Evolutionary conservation across 2,329 filamentous ascomycete species (phyloP), one percentile per base, ranked within the genome.

Genomic region (Trichoderma sp.): DNA sequence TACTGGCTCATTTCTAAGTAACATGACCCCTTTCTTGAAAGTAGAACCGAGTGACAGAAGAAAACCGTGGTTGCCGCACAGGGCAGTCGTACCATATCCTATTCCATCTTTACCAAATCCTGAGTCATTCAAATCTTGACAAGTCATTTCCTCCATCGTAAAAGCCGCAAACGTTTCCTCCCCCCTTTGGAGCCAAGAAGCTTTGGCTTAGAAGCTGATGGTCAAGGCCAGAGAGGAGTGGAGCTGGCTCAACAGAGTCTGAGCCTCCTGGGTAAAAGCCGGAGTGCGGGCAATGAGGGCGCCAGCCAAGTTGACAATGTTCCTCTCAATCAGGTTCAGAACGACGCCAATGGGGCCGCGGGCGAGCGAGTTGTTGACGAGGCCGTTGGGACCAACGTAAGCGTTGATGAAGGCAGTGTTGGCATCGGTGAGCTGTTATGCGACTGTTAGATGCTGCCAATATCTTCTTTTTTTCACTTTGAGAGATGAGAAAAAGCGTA

Each of bases 361-460:
- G 60, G 74, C 66, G 43, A 69, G 63, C 21, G 68, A 70, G 26
- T 37, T 34, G 26, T 65, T 1, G 13, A 75, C 28, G 14, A 74
- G 4, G 11, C 66, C 60, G 13, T 60, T 54, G n/a, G 68, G 64
- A 21, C 70, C 71, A 21, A 75, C 69, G 34, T 74, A 39, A 28
- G 67, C 61, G n/a, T 71, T 56, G 59, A 75, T 71, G 21, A 75
- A 66, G 10, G 68, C 37, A 18, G 69, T 59, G 63, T 75, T 72
- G 56, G 71, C 63, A 10, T 54, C 13, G 43, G 71, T 63, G 28
- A 75, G 72, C 67, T 73, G 46, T 54, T 3, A 52, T 21, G 46
- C 10, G 11, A 18, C 14, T 28, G 49, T 68, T 65, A 65, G 59
- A 66, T 37, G 13, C 28, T 21, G 11, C 24, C 11, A 7, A 21